Evolutionary conservation across 2,329 filamentous ascomycete genomes (phyloP).

Genomic region (Elsinoe fawcettii): DNA sequence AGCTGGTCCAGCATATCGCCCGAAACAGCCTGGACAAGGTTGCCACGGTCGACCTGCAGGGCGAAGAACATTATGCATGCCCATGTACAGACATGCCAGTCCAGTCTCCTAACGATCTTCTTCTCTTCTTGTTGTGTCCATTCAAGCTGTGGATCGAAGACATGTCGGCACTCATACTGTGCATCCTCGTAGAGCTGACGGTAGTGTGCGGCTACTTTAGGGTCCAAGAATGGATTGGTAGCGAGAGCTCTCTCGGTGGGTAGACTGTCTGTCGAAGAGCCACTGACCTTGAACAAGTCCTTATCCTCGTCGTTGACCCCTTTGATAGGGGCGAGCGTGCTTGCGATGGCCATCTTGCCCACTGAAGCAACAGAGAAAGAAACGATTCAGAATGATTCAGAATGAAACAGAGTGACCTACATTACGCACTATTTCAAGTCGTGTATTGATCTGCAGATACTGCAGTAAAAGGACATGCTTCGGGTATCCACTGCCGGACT

Average conservation of each 20-base stretch:
- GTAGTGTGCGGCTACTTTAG: constrained; percentile 48
- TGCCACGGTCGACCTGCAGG: constrained; percentile 41
- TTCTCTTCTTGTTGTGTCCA: constrained; percentile 25
- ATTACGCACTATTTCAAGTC: not conserved
- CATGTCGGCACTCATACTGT: constrained; percentile 40
- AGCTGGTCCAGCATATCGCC: constrained; percentile 52
- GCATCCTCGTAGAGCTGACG: constrained; percentile 39
- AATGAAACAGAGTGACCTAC: not conserved
- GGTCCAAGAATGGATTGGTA: constrained; percentile 40
- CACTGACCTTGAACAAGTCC: not conserved
- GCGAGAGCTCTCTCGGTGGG: not conserved
- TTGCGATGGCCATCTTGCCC: not conserved
- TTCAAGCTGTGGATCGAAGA: constrained; percentile 34
- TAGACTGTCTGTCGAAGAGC: not conserved
- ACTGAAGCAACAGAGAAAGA: not conserved
- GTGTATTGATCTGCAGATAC: not conserved
- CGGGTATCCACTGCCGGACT: not conserved
- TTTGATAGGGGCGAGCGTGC: not conserved
- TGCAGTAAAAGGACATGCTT: not conserved
- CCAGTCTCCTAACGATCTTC: constrained; percentile 8
- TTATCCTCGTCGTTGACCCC: not conserved
- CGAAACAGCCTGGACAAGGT: constrained; percentile 52
- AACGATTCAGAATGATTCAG: not conserved
- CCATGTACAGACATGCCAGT: constrained; percentile 19
- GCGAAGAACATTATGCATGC: constrained; percentile 23